Evolutionary conservation across 768 basidiomycete species (phyloP), one percentile per base, ranked within the genome.

Genomic region (Lepiota brunneoincarnata): DNA sequence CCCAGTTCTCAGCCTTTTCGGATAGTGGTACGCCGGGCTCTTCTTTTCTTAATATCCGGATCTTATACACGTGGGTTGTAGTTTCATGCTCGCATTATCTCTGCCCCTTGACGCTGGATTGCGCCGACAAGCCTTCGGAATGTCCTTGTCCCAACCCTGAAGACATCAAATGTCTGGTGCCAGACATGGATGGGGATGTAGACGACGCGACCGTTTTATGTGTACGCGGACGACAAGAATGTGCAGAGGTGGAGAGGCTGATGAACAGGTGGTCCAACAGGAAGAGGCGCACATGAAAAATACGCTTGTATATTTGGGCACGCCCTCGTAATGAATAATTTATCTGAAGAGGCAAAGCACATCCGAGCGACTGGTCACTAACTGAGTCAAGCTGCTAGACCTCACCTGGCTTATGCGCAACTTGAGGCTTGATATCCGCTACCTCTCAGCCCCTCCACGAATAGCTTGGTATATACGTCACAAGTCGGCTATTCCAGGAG

Each of bases 81-180:
- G 91, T 89, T 3, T 66, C 82, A 24, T 93, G 91, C 64, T 78
- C 87, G 7, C 73, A 76, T 44, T 92, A 92, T 64, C 72, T 92
- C 17, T 92, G 91, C 64, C 90, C 88, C 11, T 73, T 77, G 41
- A 91, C 88, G 17, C 72, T 91, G 42, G 79, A 82, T 51, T 93
- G 91, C 58, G 90, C 87, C 9, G 58, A 68, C 1, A 70, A 68
- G 44, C 86, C 80, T 11, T 67, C 71, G n/a, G 80, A 89, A 39
- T 93, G 91, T 61, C 89, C 91, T 1, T 93, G 91, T 67, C 89
- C 90, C 3, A 76, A 85, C 61, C 72, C 76, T 6, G 80, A 91
- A 63, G 91, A 93, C 61, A 73, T 89, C 61, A 91, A 86, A 65
- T 93, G 91, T 63, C 64, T 81, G 14, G 75, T 92, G 40, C 87